A percentile compares a stretch with the other conserved stretches of the same genome.
Evolutionary conservation across 805 yeast genomes (phyloP).

Genomic region (Ogataea paraovalis): DNA sequence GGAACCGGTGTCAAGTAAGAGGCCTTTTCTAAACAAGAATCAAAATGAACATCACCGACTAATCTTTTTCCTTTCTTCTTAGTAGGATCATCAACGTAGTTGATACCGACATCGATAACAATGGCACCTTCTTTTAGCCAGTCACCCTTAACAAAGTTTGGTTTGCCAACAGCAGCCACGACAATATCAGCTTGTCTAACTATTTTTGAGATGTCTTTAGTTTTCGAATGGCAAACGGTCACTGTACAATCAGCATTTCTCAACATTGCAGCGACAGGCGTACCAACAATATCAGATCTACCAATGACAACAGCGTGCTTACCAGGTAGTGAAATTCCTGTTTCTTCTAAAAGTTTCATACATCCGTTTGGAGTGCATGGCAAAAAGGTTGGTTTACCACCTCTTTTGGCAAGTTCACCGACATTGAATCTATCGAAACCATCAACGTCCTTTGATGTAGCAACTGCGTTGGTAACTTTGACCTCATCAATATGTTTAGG

Average conservation of each 20-base stretch:
- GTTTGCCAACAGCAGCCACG: conserved; percentile 71
- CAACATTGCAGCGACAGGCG: conserved; percentile 69
- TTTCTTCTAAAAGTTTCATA: conserved; percentile 55
- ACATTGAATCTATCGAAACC: conserved; percentile 77
- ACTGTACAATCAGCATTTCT: conserved; percentile 73
- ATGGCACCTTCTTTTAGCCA: conserved; percentile 68
- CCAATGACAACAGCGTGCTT: conserved; percentile 81
- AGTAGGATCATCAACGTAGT: conserved; percentile 61
- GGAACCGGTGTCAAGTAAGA: conserved; percentile 81
- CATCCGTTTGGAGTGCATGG: conserved; percentile 88
- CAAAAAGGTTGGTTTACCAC: conserved; percentile 64
- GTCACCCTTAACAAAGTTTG: conserved; percentile 67
- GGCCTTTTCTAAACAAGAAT: conserved; percentile 50
- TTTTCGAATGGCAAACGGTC: conserved; percentile 67
- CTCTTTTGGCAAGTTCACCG: conserved; percentile 72
- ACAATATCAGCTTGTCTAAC: conserved; percentile 69
- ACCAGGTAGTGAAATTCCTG: conserved; percentile 55
- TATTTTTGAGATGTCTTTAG: conserved; percentile 44
- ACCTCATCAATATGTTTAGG: conserved; percentile 70
- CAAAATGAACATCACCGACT: conserved; percentile 77
- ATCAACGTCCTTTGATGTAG: conserved; percentile 71
- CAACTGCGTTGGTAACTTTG: conserved; percentile 61
- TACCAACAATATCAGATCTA: conserved; percentile 82
- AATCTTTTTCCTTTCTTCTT: conserved; percentile 66
- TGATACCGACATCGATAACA: conserved; percentile 81